These are phyloP conservation scores for Zychaea mexicana DNA, from an alignment of 371 early-diverging fungal species.

Conservation along the genomic window DNA sequence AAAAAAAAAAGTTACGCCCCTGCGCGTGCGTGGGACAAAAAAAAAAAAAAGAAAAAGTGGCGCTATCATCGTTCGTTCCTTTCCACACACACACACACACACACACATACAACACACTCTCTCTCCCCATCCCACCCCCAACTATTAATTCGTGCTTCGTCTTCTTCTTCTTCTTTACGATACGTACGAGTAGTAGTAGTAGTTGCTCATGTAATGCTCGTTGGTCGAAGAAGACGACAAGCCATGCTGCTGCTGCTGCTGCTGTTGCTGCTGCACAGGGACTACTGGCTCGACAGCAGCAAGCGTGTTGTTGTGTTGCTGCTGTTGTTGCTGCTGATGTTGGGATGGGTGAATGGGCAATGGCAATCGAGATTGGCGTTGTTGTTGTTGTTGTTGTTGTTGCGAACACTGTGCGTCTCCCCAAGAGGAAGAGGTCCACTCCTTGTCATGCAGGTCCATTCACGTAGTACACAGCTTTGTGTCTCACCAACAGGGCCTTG, in stretches of 20 bases:
- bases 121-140: background rate
- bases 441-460: constrained; percentile 24
- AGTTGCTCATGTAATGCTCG: constrained; percentile 5
- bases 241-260: too few species aligned
- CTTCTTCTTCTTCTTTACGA: background rate
- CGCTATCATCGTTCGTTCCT: background rate
- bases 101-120: background rate
- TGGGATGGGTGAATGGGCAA: constrained; percentile 22
- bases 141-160: too few species aligned
- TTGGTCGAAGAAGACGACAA: too few species aligned
- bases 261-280: background rate
- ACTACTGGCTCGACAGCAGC: background rate
- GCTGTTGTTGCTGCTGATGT: constrained; percentile 6
- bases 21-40: constrained; percentile 16
- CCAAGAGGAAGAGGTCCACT: constrained; percentile 19
- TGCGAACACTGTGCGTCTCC: constrained; percentile 12
- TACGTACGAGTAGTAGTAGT: constrained; percentile 14
- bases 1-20: constrained; percentile 4
- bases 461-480: constrained; percentile 6
- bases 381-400: constrained; percentile 18
- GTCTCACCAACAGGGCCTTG: background rate
- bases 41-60: background rate
- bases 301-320: background rate
- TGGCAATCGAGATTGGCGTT: constrained; percentile 16
- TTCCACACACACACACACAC: background rate